Evolutionary conservation across 441 rosid genomes (phyloP).

Genomic region (Lepidium campestre): DNA sequence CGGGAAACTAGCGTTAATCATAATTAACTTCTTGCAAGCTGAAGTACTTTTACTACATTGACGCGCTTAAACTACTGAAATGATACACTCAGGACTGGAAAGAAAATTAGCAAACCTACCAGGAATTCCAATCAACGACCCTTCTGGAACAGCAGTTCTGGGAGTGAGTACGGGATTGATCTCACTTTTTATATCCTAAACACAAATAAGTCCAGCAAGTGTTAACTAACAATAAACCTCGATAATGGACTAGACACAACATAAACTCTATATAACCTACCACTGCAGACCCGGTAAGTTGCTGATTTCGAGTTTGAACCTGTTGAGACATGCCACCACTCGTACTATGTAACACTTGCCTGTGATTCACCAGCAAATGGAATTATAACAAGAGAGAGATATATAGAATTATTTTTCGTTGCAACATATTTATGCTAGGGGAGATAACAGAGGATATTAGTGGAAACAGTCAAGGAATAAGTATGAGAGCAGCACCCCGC

Average conservation of each 20-base stretch:
- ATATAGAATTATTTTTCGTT: not conserved
- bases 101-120: conserved; percentile 37
- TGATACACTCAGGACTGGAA: not conserved
- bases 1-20: conserved; percentile 15
- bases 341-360: conserved; percentile 82
- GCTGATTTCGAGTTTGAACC: conserved; percentile 75
- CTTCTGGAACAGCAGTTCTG: conserved; percentile 77
- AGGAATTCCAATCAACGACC: conserved; percentile 76
- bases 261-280: conserved; percentile 32
- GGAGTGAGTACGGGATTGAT: conserved; percentile 75
- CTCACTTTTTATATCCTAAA: conserved; percentile 86
- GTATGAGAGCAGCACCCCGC: conserved; percentile 60
- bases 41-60: conserved; percentile 4
- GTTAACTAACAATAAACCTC: not conserved
- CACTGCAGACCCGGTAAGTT: conserved; percentile 55
- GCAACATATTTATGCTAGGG: not conserved
- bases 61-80: conserved; percentile 6
- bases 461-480: conserved; percentile 8
- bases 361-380: conserved; percentile 29
- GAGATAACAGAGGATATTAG: not conserved
- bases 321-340: conserved; percentile 73
- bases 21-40: not conserved
- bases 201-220: conserved; percentile 24
- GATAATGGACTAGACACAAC: not conserved
- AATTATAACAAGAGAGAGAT: conserved; percentile 2